Evolutionary conservation across 768 basidiomycete species (phyloP).

Genomic region (Flagelloscypha sp.): DNA sequence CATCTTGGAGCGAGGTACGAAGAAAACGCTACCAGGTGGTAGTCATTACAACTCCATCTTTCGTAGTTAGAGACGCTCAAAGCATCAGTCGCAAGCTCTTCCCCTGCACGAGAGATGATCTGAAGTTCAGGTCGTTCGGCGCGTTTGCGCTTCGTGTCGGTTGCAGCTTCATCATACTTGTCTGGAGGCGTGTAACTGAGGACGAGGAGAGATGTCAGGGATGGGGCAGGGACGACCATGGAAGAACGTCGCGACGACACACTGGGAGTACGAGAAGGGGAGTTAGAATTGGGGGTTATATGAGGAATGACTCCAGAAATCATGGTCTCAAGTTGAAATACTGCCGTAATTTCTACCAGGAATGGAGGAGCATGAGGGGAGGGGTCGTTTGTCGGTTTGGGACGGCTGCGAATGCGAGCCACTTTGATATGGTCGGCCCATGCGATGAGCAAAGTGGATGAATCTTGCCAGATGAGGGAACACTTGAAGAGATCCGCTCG

Average conservation of each 20-base stretch:
- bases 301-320: conserved; percentile 85
- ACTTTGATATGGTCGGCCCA: conserved; percentile 96
- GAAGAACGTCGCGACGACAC: conserved; percentile 10
- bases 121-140: conserved; percentile 92
- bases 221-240: conserved; percentile 15
- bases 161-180: conserved; percentile 62
- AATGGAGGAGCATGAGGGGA: conserved; percentile 47
- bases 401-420: conserved; percentile 64
- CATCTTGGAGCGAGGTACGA: too few relatives aligned
- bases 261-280: conserved; percentile 5
- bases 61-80: conserved; percentile 73
- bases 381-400: conserved; percentile 32
- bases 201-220: conserved; percentile 72
- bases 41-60: conserved; percentile 89
- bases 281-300: conserved; percentile 27
- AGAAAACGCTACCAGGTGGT: conserved; percentile 61
- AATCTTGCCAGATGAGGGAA: conserved; percentile 87
- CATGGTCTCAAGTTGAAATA: conserved; percentile 94
- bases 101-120: conserved; percentile 81
- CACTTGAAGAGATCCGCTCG: conserved; percentile 94
- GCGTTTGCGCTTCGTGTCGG: conserved; percentile 70
- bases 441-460: conserved; percentile 79
- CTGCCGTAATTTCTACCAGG: conserved; percentile 81
- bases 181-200: conserved; percentile 83
- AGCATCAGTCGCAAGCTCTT: conserved; percentile 82